Evolutionary conservation across 2,329 filamentous ascomycete genomes (phyloP).

Genomic region (Pleochaeta shiraiana): DNA sequence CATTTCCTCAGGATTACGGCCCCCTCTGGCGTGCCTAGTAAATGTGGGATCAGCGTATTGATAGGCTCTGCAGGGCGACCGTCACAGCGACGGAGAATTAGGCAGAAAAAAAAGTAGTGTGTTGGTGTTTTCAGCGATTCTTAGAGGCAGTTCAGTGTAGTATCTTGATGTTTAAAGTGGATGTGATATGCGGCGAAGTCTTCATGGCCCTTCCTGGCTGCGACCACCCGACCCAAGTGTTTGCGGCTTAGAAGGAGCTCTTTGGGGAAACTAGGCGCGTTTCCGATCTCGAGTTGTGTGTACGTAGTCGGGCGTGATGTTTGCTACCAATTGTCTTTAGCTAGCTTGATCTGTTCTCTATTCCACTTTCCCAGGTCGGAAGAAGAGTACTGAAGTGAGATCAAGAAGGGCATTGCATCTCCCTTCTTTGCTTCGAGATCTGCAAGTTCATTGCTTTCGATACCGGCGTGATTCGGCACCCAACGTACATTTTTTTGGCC

Average conservation of each 20-base stretch:
- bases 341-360: background rate
- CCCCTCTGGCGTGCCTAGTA: background rate
- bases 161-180: background rate
- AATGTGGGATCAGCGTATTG: background rate
- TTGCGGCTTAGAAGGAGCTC: background rate
- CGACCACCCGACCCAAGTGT: background rate
- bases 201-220: background rate
- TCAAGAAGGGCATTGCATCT: too few relatives aligned
- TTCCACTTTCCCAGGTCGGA: background rate
- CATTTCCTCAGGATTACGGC: too few relatives aligned
- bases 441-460: too few relatives aligned
- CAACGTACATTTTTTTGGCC: background rate
- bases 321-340: background rate
- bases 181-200: background rate
- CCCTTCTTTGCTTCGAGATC: too few relatives aligned
- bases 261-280: background rate
- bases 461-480: too few relatives aligned
- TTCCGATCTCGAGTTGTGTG: background rate
- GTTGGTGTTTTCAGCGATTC: background rate
- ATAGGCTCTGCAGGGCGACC: background rate
- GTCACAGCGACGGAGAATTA: background rate
- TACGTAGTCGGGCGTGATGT: background rate
- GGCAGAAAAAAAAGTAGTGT: background rate
- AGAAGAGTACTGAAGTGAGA: background rate
- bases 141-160: background rate